Percentiles rank a stretch among this genome's conserved stretches.
Evolutionary conservation across 202 grass and related monocot species (phyloP).

Genomic region (Musa balbisiana): DNA sequence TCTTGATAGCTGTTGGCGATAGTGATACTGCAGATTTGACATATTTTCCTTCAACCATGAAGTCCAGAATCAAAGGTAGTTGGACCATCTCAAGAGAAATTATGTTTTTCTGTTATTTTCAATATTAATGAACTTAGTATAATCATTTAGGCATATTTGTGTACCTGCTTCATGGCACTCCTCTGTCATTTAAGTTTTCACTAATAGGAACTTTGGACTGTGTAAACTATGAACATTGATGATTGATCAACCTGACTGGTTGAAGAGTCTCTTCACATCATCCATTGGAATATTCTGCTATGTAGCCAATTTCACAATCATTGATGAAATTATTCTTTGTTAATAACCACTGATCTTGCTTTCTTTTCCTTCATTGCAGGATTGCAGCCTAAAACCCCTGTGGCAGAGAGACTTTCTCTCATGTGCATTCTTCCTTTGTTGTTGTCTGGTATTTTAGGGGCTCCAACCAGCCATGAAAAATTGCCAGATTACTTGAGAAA

Average conservation of each 20-base stretch:
- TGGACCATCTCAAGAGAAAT: background rate
- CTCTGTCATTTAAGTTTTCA: background rate
- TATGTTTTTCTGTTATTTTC: background rate
- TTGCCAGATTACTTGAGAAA: constrained; percentile 82
- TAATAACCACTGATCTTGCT: background rate
- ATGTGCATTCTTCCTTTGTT: constrained; percentile 83
- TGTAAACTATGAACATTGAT: background rate
- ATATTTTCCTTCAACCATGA: constrained; percentile 73
- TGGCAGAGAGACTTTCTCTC: constrained; percentile 59
- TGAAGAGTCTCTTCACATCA: background rate
- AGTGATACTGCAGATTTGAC: constrained; percentile 77
- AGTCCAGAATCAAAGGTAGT: constrained; percentile 85
- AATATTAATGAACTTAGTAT: background rate
- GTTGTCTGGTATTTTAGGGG: constrained; percentile 86
- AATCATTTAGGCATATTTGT: background rate
- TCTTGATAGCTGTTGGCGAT: constrained; percentile 91
- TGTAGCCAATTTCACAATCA: background rate
- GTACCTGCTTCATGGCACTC: background rate
- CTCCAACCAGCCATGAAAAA: constrained; percentile 45
- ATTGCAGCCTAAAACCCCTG: constrained; percentile 67
- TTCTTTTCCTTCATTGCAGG: constrained; percentile 35
- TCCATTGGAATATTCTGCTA: constrained; percentile 4
- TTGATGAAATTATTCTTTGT: too few relatives aligned
- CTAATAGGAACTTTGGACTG: background rate
- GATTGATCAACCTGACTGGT: background rate